Base-by-base conservation (phyloP, 2,329 filamentous ascomycete genomes). In the Magnaporthales sp. region DNA sequence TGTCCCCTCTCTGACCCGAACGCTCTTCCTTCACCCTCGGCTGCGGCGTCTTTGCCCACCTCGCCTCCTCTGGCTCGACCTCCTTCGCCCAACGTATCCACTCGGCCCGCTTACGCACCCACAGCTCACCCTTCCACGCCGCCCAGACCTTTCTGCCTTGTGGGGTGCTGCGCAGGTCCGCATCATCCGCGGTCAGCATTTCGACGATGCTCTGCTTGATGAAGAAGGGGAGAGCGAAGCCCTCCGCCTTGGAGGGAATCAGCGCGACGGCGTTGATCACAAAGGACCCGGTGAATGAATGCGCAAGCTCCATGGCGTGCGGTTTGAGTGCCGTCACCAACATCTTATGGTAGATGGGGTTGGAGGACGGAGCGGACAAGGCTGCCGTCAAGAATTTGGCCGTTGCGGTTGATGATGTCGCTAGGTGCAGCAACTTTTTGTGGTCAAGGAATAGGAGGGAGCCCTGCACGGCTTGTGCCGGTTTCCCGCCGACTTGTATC, bases 381-480 rank as follows among this genome's bases (percentile, higher is more conserved):
- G 84, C 83, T 8, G 81, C 80, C n/a, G 79, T 76, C 62, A 87
- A 75, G 54, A 87, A 77, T 8, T 79, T 74, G 66, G 83, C 77
- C 61, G 83, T 83, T 3, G 83, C 78, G 61, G 79, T 75, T 2
- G 83, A 84, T 0, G 79, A 75, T 1, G 78, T 89, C 29, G 91
- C 88, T 66, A 98, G 85, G 54, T 83, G 80, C 32, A 92, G 74
- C 66, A 89, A 81, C 26, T 80, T 84, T 66, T 81, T 84, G 62
- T 78, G 75, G 11, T 82, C 79, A 70, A 90, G 82, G 4, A 85
- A 80, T 24, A 89, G 79, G 27, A 95, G 77, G n/a, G 89, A 86
- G 19, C 88, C 85, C 74, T 95, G 91, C 32, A 96, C 85, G 11
- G 93, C 83, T 64, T 86, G 86, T 67, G 86, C 84, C 1, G 93